Evolutionary conservation across 768 basidiomycete species (phyloP).

Genomic region (Trametes punicea): DNA sequence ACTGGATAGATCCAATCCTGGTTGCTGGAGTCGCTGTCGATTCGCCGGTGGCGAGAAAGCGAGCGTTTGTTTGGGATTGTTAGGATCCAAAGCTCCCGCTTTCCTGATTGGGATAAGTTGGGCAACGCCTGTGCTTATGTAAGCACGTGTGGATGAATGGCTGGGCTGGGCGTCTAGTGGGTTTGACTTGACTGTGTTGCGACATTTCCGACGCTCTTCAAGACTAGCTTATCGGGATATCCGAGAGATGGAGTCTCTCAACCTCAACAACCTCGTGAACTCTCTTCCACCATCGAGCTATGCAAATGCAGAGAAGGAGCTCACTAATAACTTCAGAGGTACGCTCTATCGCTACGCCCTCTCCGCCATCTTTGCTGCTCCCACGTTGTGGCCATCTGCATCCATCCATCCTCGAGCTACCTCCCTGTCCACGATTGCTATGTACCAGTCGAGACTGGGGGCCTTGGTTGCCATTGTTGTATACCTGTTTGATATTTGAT

Average conservation of each 20-base stretch:
- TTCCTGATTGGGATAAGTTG: neutral
- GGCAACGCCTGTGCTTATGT: constrained; percentile 9
- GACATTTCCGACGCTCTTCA: neutral
- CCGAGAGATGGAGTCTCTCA: constrained; percentile 40
- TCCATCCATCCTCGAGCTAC: neutral
- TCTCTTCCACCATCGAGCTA: constrained; percentile 67
- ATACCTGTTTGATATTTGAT: neutral
- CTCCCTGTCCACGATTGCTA: no score
- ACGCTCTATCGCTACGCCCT: constrained; percentile 10
- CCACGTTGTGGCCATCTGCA: neutral
- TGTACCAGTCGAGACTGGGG: no score
- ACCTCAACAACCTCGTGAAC: constrained; percentile 73
- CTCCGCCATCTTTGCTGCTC: constrained; percentile 20
- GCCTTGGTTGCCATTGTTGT: neutral
- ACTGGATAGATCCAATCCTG: no score
- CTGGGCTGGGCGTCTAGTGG: neutral
- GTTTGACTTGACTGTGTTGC: constrained; percentile 1
- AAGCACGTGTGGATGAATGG: neutral
- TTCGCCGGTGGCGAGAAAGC: neutral
- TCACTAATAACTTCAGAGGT: constrained; percentile 84
- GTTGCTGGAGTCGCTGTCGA: neutral
- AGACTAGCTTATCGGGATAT: neutral
- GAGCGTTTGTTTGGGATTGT: constrained; percentile 6
- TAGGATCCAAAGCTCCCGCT: constrained; percentile 16
- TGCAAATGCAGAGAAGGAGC: constrained; percentile 78